These are phyloP conservation scores for Paramyrothecium sp. DNA, from an alignment of 2,329 filamentous ascomycete species.

Conservation along the genomic window DNA sequence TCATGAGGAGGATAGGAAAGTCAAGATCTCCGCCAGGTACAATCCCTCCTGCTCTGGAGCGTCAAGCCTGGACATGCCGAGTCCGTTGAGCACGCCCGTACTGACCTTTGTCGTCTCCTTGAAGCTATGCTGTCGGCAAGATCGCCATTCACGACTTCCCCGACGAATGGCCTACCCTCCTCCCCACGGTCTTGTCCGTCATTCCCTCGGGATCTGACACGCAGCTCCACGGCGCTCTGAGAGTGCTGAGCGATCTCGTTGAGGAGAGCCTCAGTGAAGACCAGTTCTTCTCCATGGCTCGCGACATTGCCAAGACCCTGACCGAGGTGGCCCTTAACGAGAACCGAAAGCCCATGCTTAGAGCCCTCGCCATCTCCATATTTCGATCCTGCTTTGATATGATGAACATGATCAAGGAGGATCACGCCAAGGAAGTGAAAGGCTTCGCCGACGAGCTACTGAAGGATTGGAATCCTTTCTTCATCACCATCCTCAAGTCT, in stretches of 20 bases:
- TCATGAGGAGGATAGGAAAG: conserved; percentile 74
- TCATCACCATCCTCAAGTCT: conserved; percentile 74
- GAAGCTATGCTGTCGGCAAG: conserved; percentile 79
- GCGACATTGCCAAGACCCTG: conserved; percentile 79
- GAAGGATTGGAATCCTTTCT: conserved; percentile 84
- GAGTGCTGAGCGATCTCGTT: conserved; percentile 84
- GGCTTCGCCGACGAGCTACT: conserved; percentile 86
- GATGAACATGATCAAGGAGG: conserved; percentile 94
- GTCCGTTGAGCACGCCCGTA: too few relatives aligned
- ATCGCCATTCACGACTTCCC: conserved; percentile 93
- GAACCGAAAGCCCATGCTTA: conserved; percentile 69
- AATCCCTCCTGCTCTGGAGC: conserved; percentile 19
- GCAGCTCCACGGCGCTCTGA: conserved; percentile 85
- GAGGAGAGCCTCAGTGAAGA: conserved; percentile 92
- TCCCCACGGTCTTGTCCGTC: conserved; percentile 75
- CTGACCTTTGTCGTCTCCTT: conserved; percentile 7
- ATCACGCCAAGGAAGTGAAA: conserved; percentile 83
- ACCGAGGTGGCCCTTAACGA: conserved; percentile 80
- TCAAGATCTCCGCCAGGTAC: conserved; percentile 85
- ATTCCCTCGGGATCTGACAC: conserved; percentile 74
- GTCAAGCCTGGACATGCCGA: neutral
- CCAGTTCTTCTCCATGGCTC: conserved; percentile 89
- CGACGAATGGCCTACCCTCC: conserved; percentile 87
- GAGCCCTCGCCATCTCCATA: conserved; percentile 84
- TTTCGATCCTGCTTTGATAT: conserved; percentile 93